phyloP scores from a whole-genome alignment of 2,329 filamentous ascomycete species.

The Huntiella bhutanensis region DNA sequence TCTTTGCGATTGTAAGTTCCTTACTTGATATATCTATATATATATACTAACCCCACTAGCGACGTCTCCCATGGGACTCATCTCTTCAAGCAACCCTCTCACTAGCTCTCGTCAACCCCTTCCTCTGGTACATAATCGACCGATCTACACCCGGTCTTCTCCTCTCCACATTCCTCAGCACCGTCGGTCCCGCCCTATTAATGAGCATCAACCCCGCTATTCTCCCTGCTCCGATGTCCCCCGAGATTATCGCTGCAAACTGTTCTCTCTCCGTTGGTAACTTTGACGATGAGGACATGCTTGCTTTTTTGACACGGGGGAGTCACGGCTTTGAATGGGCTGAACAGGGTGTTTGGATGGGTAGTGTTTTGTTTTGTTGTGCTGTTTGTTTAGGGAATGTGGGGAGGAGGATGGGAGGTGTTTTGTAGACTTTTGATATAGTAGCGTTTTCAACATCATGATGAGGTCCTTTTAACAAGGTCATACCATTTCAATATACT shows the following conservation, averaged over 20 bases:
- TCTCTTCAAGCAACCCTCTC: constrained; percentile 85
- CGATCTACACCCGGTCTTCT: constrained; percentile 71
- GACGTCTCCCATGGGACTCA: constrained; percentile 67
- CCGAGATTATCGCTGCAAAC: constrained; percentile 14
- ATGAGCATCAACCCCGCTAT: constrained; percentile 61
- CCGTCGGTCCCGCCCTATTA: constrained; percentile 54
- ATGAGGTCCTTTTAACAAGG: no score
- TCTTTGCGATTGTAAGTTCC: constrained; percentile 49
- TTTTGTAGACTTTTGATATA: not conserved
- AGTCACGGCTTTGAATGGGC: constrained; percentile 43
- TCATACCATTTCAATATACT: no score
- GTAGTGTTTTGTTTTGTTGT: constrained; percentile 86
- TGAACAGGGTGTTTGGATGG: constrained; percentile 68
- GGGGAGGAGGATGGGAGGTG: constrained; percentile 51
- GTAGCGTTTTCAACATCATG: not conserved
- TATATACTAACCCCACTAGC: not conserved
- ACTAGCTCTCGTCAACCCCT: constrained; percentile 76
- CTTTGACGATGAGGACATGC: constrained; percentile 12
- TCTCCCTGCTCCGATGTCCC: constrained; percentile 45
- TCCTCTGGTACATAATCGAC: constrained; percentile 92
- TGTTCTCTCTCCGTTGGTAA: not conserved
- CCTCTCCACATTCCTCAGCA: constrained; percentile 53
- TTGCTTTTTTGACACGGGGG: constrained; percentile 27
- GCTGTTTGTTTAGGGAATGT: constrained; percentile 94
- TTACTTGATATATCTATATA: not conserved